These are phyloP conservation scores for Aspergillus ibericus DNA, from an alignment of 2,329 filamentous ascomycete species.

Conservation along the genomic window DNA sequence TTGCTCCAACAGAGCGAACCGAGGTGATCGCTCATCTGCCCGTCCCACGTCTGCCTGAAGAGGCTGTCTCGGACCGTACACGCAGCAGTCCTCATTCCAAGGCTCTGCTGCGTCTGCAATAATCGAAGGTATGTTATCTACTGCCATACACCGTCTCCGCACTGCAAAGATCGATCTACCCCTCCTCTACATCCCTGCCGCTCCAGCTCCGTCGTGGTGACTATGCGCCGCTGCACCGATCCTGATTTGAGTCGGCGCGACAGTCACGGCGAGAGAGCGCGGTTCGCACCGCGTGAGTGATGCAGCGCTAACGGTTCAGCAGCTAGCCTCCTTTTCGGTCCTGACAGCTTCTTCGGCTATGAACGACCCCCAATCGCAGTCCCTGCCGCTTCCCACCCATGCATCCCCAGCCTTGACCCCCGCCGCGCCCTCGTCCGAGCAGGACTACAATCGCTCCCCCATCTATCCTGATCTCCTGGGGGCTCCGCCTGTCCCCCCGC, in stretches of 20 bases:
- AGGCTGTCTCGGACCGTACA: constrained; percentile 27
- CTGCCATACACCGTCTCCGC: constrained; percentile 56
- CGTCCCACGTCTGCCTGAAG: constrained; percentile 18
- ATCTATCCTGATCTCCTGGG: constrained; percentile 54
- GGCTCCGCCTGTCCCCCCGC: constrained; percentile 69
- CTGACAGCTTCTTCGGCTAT: constrained; percentile 42
- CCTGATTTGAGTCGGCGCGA: constrained; percentile 49
- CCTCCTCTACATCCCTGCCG: constrained; percentile 33
- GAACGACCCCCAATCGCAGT: constrained; percentile 47
- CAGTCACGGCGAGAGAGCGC: constrained; percentile 22
- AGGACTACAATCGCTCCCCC: constrained; percentile 34
- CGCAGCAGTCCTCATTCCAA: constrained; percentile 20
- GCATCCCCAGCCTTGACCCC: constrained; percentile 42
- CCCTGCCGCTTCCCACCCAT: constrained; percentile 43
- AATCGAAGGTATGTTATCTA: constrained; percentile 60
- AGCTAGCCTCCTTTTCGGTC: constrained; percentile 34
- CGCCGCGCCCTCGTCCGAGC: constrained; percentile 27
- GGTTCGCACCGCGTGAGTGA: constrained; percentile 15
- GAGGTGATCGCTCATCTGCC: constrained; percentile 16
- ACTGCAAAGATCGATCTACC: constrained; percentile 36
- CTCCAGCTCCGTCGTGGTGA: constrained; percentile 1
- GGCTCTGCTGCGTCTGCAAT: constrained; percentile 24
- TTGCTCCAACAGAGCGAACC: constrained; percentile 18
- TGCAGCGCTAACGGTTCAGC: constrained; percentile 27
- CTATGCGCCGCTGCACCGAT: constrained; percentile 5